Base-by-base conservation (phyloP, 208 protist species). In the Leishmania tarentolae region DNA sequence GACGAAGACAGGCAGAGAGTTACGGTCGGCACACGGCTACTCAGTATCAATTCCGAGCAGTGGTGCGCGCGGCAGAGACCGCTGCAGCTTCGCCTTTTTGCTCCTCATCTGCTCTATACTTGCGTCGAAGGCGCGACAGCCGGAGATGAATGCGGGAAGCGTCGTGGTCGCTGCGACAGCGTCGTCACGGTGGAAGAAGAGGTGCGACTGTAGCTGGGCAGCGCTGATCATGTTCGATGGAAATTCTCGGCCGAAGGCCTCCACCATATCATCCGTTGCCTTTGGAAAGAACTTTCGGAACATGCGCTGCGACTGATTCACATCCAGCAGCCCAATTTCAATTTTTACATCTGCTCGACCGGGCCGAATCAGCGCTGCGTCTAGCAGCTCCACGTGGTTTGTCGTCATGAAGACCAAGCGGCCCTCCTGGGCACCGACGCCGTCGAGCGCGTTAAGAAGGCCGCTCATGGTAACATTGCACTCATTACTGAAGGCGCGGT, bases 371-470 rank as follows among this genome's bases (percentile, higher is more conserved):
- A 99, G 88, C 2, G 98, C 98, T 8, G 94, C 92, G 79, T 98
- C 96, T 1, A 99, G 86, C 59, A 91, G 84, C 47, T 99, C 98
- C 24, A 98, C 90, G 86, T 99, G 97, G 83, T 99, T 99, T 11
- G 98, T 99, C 7, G 98, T 99, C 93, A 99, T 98, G 86, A 99
- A 99, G n/a, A 99, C 86, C 5, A 99, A 65, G 53, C 96, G 80
- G 11, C 97, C 98, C 72, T 99, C 98, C 53, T 98, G 95, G n/a
- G 95, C 93, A 0, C 90, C 93, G n/a, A 99, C 90, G 42, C 98
- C 98, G 78, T 99, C 98, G 9, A 99, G 86, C 0, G 98, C 95
- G 88, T 99, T 99, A 37, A 99, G 92, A 6, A 99, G 83, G 9
- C 97, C 98, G 68, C 90, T 96, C 88, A 99, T 98, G 3, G 98